Conservation (phyloP, 371 early-diverging fungal genomes). For the Mortierella sp. region DNA sequence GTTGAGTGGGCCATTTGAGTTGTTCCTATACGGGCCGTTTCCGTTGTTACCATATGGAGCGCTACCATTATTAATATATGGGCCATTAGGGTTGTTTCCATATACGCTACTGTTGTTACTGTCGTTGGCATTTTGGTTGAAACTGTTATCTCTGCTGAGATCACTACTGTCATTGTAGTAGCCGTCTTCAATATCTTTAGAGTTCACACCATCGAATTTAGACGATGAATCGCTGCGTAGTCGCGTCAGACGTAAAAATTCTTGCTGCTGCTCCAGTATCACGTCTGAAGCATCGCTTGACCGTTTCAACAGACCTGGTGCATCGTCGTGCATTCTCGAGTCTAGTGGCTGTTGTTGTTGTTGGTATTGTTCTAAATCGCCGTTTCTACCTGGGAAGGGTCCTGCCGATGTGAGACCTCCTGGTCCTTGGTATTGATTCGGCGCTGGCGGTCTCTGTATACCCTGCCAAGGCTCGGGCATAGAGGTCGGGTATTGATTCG, state of each 20-base stretch:
- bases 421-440: slow-evolving; percentile 1
- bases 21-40: not conserved
- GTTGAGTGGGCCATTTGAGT: not conserved
- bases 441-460: not conserved
- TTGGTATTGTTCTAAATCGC: no score
- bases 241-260: slow-evolving; percentile 30
- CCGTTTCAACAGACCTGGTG: slow-evolving; percentile 14
- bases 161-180: no score
- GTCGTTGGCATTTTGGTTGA: not conserved
- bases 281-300: slow-evolving; percentile 32
- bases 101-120: not conserved
- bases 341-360: not conserved
- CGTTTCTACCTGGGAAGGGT: not conserved
- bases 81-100: not conserved
- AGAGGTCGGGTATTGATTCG: not conserved
- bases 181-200: no score
- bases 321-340: not conserved
- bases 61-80: not conserved
- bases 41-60: not conserved
- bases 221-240: slow-evolving; percentile 22
- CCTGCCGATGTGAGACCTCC: not conserved
- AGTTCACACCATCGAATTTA: not conserved
- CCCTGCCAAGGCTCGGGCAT: not conserved
- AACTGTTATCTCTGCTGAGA: not conserved
- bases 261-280: slow-evolving; percentile 42